Percentiles rank a stretch among this genome's conserved stretches.
Evolutionary conservation across 2,329 filamentous ascomycete species (phyloP).

Genomic region (Xylariales sp.): DNA sequence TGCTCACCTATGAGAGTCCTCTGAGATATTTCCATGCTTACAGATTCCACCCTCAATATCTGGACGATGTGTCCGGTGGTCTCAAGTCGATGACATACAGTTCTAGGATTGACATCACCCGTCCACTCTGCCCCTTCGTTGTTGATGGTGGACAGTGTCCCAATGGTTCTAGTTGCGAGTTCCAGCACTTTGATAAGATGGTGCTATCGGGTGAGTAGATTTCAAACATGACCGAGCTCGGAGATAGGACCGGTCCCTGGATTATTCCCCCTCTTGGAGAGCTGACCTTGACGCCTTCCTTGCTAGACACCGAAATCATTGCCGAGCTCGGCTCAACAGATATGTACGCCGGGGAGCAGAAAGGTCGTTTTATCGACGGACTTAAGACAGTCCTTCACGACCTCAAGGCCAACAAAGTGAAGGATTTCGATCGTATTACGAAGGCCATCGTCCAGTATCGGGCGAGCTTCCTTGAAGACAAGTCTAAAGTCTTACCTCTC

Average conservation of each 20-base stretch:
- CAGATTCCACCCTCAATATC: conserved; percentile 80
- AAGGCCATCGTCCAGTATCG: conserved; percentile 64
- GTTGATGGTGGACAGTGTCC: conserved; percentile 63
- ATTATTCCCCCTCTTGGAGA: conserved; percentile 38
- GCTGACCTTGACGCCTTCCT: conserved; percentile 40
- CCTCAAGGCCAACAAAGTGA: conserved; percentile 54
- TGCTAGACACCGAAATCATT: conserved; percentile 67
- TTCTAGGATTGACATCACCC: conserved; percentile 76
- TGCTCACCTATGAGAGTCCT: conserved; percentile 74
- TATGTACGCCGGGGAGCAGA: conserved; percentile 57
- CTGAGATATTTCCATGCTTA: conserved; percentile 80
- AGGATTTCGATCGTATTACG: conserved; percentile 64
- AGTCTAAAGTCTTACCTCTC: conserved; percentile 57
- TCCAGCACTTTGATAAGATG: conserved; percentile 75
- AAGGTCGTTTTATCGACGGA: conserved; percentile 57
- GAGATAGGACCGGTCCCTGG: conserved; percentile 8
- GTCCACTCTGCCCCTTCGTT: conserved; percentile 73
- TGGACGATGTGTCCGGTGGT: conserved; percentile 64
- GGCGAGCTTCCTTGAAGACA: conserved; percentile 59
- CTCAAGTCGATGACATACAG: conserved; percentile 90
- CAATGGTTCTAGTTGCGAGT: conserved; percentile 66
- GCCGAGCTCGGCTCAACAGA: conserved; percentile 65
- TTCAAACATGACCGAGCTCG: background rate
- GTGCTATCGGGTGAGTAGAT: conserved; percentile 66
- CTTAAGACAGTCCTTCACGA: conserved; percentile 57